Conservation (phyloP, 2,329 filamentous ascomycete genomes). For the Lachnellula subtilissima region DNA sequence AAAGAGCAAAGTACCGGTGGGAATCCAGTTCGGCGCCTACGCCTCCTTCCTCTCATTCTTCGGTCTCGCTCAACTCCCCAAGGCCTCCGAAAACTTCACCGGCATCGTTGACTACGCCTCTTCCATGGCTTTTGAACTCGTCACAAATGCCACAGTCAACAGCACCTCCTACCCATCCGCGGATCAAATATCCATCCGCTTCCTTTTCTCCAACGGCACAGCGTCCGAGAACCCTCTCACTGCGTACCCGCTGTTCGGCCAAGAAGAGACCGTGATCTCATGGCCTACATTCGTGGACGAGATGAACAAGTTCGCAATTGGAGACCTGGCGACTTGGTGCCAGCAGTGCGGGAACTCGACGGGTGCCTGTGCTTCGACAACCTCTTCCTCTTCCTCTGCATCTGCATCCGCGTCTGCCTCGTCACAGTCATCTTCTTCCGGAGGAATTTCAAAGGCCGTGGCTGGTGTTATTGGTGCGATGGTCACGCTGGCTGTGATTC, state of each 20-base stretch:
- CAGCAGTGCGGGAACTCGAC: slow-evolving; percentile 66
- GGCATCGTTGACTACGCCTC: slow-evolving; percentile 81
- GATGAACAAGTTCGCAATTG: slow-evolving; percentile 64
- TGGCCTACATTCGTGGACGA: slow-evolving; percentile 64
- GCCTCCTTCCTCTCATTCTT: slow-evolving; percentile 60
- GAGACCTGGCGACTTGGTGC: slow-evolving; percentile 67
- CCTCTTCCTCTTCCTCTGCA: slow-evolving; percentile 25
- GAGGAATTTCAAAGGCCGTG: slow-evolving; percentile 60
- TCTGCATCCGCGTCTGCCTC: slow-evolving; percentile 23
- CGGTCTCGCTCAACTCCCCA: slow-evolving; percentile 49
- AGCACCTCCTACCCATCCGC: slow-evolving; percentile 42
- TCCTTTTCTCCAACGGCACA: slow-evolving; percentile 57
- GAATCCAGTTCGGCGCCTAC: slow-evolving; percentile 57
- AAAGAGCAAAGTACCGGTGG: slow-evolving; percentile 41
- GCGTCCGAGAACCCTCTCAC: slow-evolving; percentile 38
- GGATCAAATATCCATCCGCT: slow-evolving; percentile 52
- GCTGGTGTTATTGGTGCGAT: slow-evolving; percentile 76
- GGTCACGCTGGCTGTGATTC: slow-evolving; percentile 60
- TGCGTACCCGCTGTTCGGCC: slow-evolving; percentile 57
- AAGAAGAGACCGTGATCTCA: slow-evolving; percentile 48
- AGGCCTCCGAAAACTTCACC: slow-evolving; percentile 57
- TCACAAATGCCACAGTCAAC: slow-evolving; percentile 48
- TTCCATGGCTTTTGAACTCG: slow-evolving; percentile 72
- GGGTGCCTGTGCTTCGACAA: slow-evolving; percentile 55
- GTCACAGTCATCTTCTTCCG: slow-evolving; percentile 20